phyloP scores from a whole-genome alignment of 331 rosid genomes.

The Spiraea crenata region DNA sequence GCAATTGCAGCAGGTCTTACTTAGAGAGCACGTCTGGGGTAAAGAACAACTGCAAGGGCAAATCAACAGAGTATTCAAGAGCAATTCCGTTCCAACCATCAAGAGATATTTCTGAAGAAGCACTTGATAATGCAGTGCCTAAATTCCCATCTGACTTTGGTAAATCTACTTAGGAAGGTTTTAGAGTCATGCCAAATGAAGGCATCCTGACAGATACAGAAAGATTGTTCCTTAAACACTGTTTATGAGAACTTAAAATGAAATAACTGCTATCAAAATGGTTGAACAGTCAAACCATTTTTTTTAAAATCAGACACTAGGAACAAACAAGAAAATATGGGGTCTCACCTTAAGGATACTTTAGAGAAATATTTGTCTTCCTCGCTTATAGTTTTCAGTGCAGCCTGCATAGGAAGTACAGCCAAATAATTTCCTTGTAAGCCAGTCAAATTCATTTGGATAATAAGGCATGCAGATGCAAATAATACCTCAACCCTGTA shows the following conservation, averaged over 20 bases:
- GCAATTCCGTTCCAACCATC: conserved; percentile 98
- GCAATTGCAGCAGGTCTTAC: conserved; percentile 43
- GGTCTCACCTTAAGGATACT: conserved; percentile 77
- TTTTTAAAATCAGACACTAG: conserved; percentile 17
- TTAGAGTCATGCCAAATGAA: conserved; percentile 75
- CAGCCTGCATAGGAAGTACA: conserved; percentile 63
- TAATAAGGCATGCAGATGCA: conserved; percentile 22
- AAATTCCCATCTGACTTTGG: conserved; percentile 59
- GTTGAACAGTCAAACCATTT: conserved; percentile 3
- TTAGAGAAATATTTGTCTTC: conserved; percentile 85
- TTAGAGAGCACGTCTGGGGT: conserved; percentile 91
- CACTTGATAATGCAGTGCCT: conserved; percentile 46
- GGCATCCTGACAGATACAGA: conserved; percentile 69
- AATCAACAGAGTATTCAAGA: conserved; percentile 88
- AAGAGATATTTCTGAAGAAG: conserved; percentile 63
- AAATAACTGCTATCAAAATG: conserved; percentile 13
- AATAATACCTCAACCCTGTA: conserved; percentile 20
- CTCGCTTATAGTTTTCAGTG: conserved; percentile 83
- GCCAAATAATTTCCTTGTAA: conserved; percentile 24
- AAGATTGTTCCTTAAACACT: conserved; percentile 17
- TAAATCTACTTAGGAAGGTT: conserved; percentile 60
- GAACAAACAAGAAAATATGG: neutral
- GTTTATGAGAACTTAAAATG: conserved; percentile 19
- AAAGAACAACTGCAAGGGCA: conserved; percentile 96
- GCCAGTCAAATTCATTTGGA: conserved; percentile 8